These are phyloP conservation scores for Dothideomycetes sp. DNA, from an alignment of 2,329 filamentous ascomycete genomes.

Conservation along the genomic window DNA sequence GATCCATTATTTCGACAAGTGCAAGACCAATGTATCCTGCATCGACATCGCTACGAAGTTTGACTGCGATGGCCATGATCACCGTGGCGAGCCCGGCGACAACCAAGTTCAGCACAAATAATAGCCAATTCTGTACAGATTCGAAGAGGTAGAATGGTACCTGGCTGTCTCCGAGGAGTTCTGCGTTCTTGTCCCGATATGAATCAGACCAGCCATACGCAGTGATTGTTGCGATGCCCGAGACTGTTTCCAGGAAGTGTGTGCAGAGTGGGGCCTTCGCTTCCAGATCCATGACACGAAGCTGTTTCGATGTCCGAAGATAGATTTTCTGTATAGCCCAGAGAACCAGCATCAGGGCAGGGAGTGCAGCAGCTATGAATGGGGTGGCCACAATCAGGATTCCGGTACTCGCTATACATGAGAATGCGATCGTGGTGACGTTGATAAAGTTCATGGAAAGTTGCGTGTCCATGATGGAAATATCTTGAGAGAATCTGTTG, in stretches of 20 bases:
- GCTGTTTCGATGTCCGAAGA: slow-evolving; percentile 35
- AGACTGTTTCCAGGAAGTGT: slow-evolving; percentile 40
- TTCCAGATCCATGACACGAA: slow-evolving; percentile 44
- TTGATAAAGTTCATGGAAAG: slow-evolving; percentile 14
- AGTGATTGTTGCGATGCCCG: slow-evolving; percentile 39
- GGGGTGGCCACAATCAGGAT: slow-evolving; percentile 25
- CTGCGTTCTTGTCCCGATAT: slow-evolving; percentile 26
- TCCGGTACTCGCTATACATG: neutral
- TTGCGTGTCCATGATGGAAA: slow-evolving; percentile 35
- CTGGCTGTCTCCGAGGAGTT: slow-evolving; percentile 29
- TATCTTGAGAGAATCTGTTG: slow-evolving; percentile 38
- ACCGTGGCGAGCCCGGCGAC: slow-evolving; percentile 22
- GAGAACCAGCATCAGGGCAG: slow-evolving; percentile 18
- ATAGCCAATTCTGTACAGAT: slow-evolving; percentile 35
- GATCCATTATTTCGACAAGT: slow-evolving; percentile 41
- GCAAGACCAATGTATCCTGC: slow-evolving; percentile 42
- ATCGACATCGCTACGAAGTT: slow-evolving; percentile 29
- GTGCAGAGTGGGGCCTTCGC: slow-evolving; percentile 39
- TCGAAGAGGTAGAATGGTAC: slow-evolving; percentile 34
- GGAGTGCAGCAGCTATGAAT: slow-evolving; percentile 29
- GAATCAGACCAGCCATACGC: slow-evolving; percentile 37
- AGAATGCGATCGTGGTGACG: slow-evolving; percentile 5
- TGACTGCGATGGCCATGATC: slow-evolving; percentile 22
- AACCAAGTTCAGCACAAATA: slow-evolving; percentile 28
- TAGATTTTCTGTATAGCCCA: slow-evolving; percentile 35